Evolutionary conservation across 2,329 filamentous ascomycete species (phyloP), one percentile per base, ranked within the genome.

Genomic region (Penicillium griseofulvum): DNA sequence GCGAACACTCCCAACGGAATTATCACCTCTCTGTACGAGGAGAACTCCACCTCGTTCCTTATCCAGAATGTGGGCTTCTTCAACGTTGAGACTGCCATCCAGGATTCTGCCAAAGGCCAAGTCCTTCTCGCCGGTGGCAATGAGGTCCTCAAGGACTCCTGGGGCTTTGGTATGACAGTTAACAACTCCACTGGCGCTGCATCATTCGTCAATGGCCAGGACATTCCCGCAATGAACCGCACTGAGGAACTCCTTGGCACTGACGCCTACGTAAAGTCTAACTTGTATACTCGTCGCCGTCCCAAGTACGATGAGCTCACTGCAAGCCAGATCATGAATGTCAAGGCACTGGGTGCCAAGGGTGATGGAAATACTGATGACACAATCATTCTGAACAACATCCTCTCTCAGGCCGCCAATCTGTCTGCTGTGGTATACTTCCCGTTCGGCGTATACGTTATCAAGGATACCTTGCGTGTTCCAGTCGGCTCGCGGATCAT

Each of bases 401-500:
- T 66, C 17, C 42, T 68, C 4, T 26, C 36, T 6, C 9, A 26
- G 4, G 60, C 63, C 1, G 63, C 59, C 1, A 62, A 61, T 17
- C 44, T 63, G 29, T 64, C 60, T 4, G 52, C 63, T 63, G 73
- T 93, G 59, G 81, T 90, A 55, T 92, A 86, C 75, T 87, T 93
- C 62, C 87, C 90, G 67, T 86, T 88, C 66, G 89, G 89, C 52
- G 82, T 86, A 47, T 91, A 92, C 71, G 72, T 89, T 52, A 77
- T 92, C 63, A 86, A 83, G 41, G 80, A 84, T 63, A 92, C 89
- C 1, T 76, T 92, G 71, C 82, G 83, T 62, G 81, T 92, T 9
- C 89, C 89, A 54, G 62, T 68, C 1, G 76, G 77, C 12, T 77
- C 80, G 11, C 81, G 78, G 59, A 83, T 89, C 53, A 78, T 86